Evolutionary conservation across 2,329 filamentous ascomycete species (phyloP).

Genomic region (Hymenotorrendiella dingleyae): DNA sequence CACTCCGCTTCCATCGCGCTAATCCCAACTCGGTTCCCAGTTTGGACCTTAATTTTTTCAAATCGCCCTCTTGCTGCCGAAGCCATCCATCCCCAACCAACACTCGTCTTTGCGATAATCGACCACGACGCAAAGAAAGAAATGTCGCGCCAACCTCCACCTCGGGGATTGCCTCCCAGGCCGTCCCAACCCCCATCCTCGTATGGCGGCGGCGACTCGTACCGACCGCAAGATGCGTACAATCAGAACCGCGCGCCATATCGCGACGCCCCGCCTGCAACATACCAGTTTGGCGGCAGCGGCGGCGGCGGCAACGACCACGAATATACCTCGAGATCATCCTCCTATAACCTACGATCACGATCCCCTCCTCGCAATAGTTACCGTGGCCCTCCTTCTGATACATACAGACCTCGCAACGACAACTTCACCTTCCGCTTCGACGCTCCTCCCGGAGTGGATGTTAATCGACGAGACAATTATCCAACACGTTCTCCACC

Average conservation of each 20-base stretch:
- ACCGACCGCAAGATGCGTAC: conserved; percentile 11
- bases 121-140: neutral
- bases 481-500: conserved; percentile 21
- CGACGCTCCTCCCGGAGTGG: conserved; percentile 27
- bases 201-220: conserved; percentile 17
- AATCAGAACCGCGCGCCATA: conserved; percentile 8
- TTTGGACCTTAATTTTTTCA: neutral
- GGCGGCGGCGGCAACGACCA: conserved; percentile 1
- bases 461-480: conserved; percentile 19
- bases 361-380: conserved; percentile 15
- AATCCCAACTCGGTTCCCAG: neutral
- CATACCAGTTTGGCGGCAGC: conserved; percentile 23
- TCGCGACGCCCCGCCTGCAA: conserved; percentile 5
- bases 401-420: conserved; percentile 18
- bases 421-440: conserved; percentile 27
- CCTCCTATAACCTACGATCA: conserved; percentile 8
- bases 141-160: conserved; percentile 27
- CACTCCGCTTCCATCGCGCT: too few species aligned
- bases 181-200: conserved; percentile 1
- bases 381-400: conserved; percentile 5
- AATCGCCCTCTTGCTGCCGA: neutral
- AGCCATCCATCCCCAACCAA: neutral
- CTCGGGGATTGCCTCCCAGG: conserved; percentile 4
- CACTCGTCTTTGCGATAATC: neutral
- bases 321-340: conserved; percentile 7